Evolutionary conservation across 805 yeast genomes (phyloP), one percentile per base, ranked within the genome.

Genomic region (Torulaspora maleeae): DNA sequence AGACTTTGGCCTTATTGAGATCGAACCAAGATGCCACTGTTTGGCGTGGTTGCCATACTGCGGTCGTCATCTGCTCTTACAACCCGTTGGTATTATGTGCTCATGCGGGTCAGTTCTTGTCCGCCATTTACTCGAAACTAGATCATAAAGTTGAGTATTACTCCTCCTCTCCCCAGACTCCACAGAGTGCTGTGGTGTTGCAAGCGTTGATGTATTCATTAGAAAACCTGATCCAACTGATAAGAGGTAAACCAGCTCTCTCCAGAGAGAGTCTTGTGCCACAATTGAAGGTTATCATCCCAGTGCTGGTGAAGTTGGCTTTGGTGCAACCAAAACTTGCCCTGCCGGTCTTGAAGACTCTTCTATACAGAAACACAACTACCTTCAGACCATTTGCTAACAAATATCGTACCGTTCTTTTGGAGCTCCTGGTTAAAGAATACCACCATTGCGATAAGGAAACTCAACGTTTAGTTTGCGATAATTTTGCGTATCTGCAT

Each of bases 251-350:
- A 59, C 87, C 95, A 1, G 82, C 89, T 1, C 72, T 91, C 34
- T 82, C 91, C 2, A 77, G 97, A 60, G 96, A 89, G 59, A 70
- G 84, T 7, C 73, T 88, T 45, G 86, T 95, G 1, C 95, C 96
- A 6, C 82, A 82, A 54, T 69, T 91, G 46, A 79, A 86, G 8
- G 71, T 73, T 2, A 77, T 84, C 35, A 77, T 87, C 47, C 64
- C 76, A 13, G 62, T 75, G 5, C 70, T 81, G 41, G 56, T 87
- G 44, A 78, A 73, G 2, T 51, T 67, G 27, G 55, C 72, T 10
- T 61, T 73, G 28, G 68, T 72, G 7, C 65, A 66, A 15, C 69
- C 71, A 15, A 63, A 64, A 40, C 43, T 55, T 36, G 60, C 70
- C 20, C 57, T 77, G 25, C 70, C 71, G 11, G 60, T 74, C 12